Conservation (phyloP, 2,329 filamentous ascomycete genomes). For the Colletotrichum camelliae region DNA sequence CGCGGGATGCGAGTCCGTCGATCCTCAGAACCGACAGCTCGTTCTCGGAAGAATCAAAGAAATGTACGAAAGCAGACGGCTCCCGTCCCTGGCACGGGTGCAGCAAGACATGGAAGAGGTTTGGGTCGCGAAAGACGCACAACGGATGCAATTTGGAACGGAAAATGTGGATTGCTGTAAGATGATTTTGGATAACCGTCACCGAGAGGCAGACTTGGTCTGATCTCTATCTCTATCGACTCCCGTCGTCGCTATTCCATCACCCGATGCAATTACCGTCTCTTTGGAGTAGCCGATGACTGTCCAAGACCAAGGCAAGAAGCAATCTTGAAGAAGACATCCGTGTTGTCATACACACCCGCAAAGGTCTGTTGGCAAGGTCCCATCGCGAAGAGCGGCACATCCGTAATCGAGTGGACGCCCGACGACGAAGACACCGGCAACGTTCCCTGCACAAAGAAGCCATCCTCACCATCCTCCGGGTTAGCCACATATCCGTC, state of each 20-base stretch:
- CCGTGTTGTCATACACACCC: slow-evolving; percentile 73
- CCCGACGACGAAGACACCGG: slow-evolving; percentile 67
- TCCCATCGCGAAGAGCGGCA: slow-evolving; percentile 78
- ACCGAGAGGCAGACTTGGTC: slow-evolving; percentile 11
- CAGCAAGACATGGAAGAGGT: slow-evolving; percentile 33
- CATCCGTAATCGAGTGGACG: slow-evolving; percentile 81
- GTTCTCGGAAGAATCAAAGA: slow-evolving; percentile 28
- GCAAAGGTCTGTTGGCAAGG: slow-evolving; percentile 80
- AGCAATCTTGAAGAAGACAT: slow-evolving; percentile 78
- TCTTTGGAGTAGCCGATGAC: not conserved
- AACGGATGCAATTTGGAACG: slow-evolving; percentile 28
- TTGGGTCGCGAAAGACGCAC: slow-evolving; percentile 33
- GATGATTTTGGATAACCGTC: slow-evolving; percentile 6
- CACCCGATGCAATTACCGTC: not conserved
- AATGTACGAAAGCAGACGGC: slow-evolving; percentile 32
- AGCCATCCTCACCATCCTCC: slow-evolving; percentile 68
- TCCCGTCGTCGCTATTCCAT: too few relatives aligned
- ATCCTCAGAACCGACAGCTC: slow-evolving; percentile 24
- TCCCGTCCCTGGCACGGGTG: slow-evolving; percentile 32
- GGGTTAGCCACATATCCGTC: slow-evolving; percentile 72
- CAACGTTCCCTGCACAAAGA: slow-evolving; percentile 78
- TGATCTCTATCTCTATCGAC: not conserved
- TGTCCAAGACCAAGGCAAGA: slow-evolving; percentile 65
- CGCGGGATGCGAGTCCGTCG: slow-evolving; percentile 34
- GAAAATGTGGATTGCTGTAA: slow-evolving; percentile 35